Conservation (phyloP, 169 alveolate genomes). For the Cryptosporidium bovis region DNA sequence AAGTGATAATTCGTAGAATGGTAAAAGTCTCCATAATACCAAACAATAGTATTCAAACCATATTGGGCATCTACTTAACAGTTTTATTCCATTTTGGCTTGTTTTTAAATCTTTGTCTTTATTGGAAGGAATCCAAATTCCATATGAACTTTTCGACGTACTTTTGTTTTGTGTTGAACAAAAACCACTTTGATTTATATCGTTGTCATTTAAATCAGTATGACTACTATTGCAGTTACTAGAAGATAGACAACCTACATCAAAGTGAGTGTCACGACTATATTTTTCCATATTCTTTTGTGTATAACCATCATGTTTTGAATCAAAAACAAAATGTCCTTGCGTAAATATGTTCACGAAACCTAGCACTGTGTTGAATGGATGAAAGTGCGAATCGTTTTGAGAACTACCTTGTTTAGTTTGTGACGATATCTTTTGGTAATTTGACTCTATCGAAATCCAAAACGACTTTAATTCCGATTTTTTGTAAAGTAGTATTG, state of each 20-base stretch:
- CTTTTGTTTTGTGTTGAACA: not conserved
- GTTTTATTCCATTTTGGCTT: conserved; percentile 1
- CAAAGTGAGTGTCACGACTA: not conserved
- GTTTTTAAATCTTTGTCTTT: conserved; percentile 12
- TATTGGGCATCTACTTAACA: conserved; percentile 58
- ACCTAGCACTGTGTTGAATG: conserved; percentile 37
- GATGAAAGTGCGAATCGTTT: conserved; percentile 19
- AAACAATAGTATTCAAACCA: conserved; percentile 68
- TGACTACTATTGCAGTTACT: not conserved
- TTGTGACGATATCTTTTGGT: conserved; percentile 6
- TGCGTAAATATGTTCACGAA: conserved; percentile 37
- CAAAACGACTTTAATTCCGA: conserved; percentile 51
- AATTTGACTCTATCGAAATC: conserved; percentile 63
- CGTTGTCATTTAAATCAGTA: not conserved
- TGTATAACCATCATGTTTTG: conserved; percentile 52
- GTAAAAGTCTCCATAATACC: conserved; percentile 68
- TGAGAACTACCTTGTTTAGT: not conserved
- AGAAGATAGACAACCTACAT: no score
- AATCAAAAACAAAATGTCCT: conserved; percentile 56
- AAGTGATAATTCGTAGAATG: conserved; percentile 43
- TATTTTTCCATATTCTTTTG: conserved; percentile 61
- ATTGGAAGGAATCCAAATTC: conserved; percentile 39
- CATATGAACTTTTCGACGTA: not conserved
- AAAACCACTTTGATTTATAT: not conserved
- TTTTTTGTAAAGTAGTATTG: conserved; percentile 60